Base-by-base conservation (phyloP, 1,284 basidiomycete genomes). In the Boletus semigastroideus region DNA sequence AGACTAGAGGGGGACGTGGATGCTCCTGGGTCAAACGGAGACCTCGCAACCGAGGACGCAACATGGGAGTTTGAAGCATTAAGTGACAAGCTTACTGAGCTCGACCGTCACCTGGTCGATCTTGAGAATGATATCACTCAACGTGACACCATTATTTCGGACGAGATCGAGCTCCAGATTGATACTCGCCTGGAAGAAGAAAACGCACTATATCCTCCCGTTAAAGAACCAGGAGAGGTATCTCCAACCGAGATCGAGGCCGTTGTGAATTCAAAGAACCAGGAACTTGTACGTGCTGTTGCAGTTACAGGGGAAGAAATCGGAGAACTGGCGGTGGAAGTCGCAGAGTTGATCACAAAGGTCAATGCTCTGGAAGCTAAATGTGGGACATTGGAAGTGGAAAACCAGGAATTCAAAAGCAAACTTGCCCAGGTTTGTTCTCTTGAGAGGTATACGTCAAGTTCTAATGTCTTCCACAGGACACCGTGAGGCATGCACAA, bases 81-180 rank as follows among this genome's bases (percentile, higher is more conserved):
- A 13, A 63, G 59, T n/a, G 73, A 76, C 13, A 67, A 67, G n/a
- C 55, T 82, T 30, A 39, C 52, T 13, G 56, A 56, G 2, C 62
- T 84, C 11, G 74, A 78, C 19, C 61, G 57, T n/a, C 67, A 65
- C 2, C 57, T 79, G 20, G 27, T 52, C 12, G 69, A 73, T 4
- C 59, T 83, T 30, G 66, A 78, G 54, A 79, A 82, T 55, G 72
- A 77, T 47, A 56, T 80, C 38, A 57, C 57, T 3, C 72, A 73
- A 43, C 72, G 73, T 43, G 70, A 76, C 40, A 52, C 53, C 13
- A 62, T 74, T 13, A 28, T 75, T 4, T 51, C 63, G 4, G 68
- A 72, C 11, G 71, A 76, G 49, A 62, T 81, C 17, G 72, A 75
- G 12, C 67, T 69, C 37, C 65, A 60, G 16, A 64, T 81, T 25